Percentiles rank a stretch among this genome's conserved stretches.
phyloP scores from a whole-genome alignment of 139 green algal species.

The Yamagishiella unicocca region DNA sequence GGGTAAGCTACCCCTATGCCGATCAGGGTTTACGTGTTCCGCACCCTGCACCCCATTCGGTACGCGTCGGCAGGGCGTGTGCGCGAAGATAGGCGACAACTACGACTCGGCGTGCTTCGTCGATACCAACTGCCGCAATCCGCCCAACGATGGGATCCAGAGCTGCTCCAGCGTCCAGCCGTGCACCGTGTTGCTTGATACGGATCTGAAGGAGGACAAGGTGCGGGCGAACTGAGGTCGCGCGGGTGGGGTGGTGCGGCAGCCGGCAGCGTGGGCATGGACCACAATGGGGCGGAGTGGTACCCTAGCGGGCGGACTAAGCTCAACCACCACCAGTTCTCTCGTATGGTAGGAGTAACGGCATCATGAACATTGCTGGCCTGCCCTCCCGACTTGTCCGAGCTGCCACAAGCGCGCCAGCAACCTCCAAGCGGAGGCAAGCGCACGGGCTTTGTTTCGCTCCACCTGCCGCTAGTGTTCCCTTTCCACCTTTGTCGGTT shows the following conservation, averaged over 20 bases:
- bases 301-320: neutral
- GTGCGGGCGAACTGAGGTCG: neutral
- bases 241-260: neutral
- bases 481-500: neutral
- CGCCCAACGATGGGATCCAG: neutral
- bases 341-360: neutral
- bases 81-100: neutral
- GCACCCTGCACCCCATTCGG: neutral
- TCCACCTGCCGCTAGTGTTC: no score
- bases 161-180: neutral
- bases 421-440: no score
- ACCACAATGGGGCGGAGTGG: neutral
- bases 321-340: neutral
- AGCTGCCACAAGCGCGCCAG: neutral
- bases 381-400: neutral
- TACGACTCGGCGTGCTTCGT: neutral
- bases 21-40: neutral
- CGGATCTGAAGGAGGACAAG: slow-evolving; percentile 14
- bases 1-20: neutral
- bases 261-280: neutral
- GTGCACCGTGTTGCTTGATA: slow-evolving; percentile 24
- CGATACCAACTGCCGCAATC: neutral
- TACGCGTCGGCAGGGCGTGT: neutral
- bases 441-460: no score
- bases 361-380: neutral